phyloP scores from a whole-genome alignment of 352 stramenopile genomes.

The Globisporangium lucens region DNA sequence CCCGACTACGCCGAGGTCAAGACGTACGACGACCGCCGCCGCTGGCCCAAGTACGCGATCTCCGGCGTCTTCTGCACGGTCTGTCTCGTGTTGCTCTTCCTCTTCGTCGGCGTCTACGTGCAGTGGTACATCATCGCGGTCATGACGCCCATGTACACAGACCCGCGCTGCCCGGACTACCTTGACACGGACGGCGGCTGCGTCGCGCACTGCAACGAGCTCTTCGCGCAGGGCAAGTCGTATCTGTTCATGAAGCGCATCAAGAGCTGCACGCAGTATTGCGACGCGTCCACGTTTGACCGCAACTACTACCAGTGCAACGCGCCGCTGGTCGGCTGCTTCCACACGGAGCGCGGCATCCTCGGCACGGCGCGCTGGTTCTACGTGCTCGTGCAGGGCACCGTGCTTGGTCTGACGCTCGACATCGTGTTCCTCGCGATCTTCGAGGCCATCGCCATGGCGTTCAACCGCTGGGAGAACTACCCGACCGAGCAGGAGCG shows the following conservation, averaged over 20 bases:
- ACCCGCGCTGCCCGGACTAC: constrained; percentile 48
- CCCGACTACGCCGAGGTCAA: constrained; percentile 63
- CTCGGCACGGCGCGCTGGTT: constrained; percentile 59
- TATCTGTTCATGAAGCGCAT: constrained; percentile 55
- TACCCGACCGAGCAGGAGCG: constrained; percentile 54
- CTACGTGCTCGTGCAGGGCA: constrained; percentile 59
- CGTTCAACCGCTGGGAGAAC: constrained; percentile 66
- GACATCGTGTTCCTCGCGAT: constrained; percentile 68
- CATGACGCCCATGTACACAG: constrained; percentile 62
- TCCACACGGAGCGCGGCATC: constrained; percentile 48
- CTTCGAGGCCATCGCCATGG: constrained; percentile 47
- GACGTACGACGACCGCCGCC: constrained; percentile 45
- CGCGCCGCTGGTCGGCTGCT: constrained; percentile 46
- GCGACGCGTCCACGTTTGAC: constrained; percentile 37
- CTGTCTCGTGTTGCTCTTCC: constrained; percentile 49
- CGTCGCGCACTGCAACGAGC: constrained; percentile 41
- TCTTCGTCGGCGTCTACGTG: constrained; percentile 56
- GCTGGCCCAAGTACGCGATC: constrained; percentile 57
- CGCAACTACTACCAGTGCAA: constrained; percentile 50
- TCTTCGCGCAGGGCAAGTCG: constrained; percentile 43
- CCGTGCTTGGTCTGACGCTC: constrained; percentile 56
- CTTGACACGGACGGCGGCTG: constrained; percentile 30
- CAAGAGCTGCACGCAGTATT: constrained; percentile 40
- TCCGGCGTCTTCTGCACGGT: constrained; percentile 48
- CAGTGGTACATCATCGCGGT: constrained; percentile 73